Percentiles rank a stretch among this genome's conserved stretches.
Evolutionary conservation across 164 flowering plant species (phyloP).

Genomic region (Vitis amurensis): DNA sequence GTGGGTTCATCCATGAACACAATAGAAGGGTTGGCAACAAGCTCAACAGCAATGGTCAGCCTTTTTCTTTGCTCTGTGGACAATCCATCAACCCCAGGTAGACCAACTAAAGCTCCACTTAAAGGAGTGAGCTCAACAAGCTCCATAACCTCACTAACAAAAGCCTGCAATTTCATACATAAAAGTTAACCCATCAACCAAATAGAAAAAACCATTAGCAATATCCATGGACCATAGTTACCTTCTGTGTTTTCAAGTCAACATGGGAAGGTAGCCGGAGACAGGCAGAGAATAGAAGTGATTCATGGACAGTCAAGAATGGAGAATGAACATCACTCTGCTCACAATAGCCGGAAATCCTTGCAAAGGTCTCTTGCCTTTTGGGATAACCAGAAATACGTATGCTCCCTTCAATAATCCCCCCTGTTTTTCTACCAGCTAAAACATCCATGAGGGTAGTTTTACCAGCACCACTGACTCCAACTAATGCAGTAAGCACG

Average conservation of each 20-base stretch:
- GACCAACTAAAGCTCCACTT: slow-evolving; percentile 4
- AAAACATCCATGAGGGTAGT: slow-evolving; percentile 3
- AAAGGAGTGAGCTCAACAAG: not conserved
- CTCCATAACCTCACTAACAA: slow-evolving; percentile 4
- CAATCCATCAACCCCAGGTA: not conserved
- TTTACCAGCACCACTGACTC: slow-evolving; percentile 3
- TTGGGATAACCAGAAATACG: no score
- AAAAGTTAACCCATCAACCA: not conserved
- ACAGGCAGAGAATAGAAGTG: not conserved
- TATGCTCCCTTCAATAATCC: no score
- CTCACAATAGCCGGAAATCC: not conserved
- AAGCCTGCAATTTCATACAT: not conserved
- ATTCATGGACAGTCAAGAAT: not conserved
- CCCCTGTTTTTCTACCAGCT: not conserved
- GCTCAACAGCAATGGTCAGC: slow-evolving; percentile 75
- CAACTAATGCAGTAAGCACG: not conserved
- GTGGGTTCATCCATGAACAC: slow-evolving; percentile 99
- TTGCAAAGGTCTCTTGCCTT: slow-evolving; percentile 2
- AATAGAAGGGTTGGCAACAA: slow-evolving; percentile 96
- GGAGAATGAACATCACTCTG: no score
- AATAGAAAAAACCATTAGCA: not conserved
- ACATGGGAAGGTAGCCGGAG: not conserved
- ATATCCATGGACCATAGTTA: not conserved
- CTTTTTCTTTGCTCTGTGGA: slow-evolving; percentile 8
- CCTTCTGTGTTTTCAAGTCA: not conserved